Percentiles rank a stretch among this genome's conserved stretches.
These are phyloP conservation scores for Scedosporium boydii DNA, from an alignment of 2,329 filamentous ascomycete genomes.

Conservation along the genomic window DNA sequence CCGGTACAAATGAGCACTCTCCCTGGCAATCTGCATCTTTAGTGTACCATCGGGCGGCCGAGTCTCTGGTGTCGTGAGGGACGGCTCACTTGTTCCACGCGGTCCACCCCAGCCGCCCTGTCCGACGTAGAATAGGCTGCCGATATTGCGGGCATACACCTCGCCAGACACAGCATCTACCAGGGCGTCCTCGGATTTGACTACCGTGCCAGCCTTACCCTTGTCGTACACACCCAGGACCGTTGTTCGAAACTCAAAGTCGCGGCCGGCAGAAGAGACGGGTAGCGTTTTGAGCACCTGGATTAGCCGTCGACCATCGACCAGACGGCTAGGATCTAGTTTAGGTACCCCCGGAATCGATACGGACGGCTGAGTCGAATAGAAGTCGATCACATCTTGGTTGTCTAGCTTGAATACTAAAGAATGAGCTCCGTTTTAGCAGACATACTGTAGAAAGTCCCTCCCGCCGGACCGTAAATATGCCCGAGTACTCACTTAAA, in stretches of 20 bases:
- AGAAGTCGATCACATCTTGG: slow-evolving; percentile 62
- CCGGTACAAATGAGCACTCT: slow-evolving; percentile 8
- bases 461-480: too few species aligned
- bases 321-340: slow-evolving; percentile 51
- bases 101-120: slow-evolving; percentile 38
- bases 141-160: slow-evolving; percentile 49
- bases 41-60: too few species aligned
- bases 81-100: background rate
- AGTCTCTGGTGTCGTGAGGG: too few species aligned
- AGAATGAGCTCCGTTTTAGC: background rate
- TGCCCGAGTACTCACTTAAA: background rate
- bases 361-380: slow-evolving; percentile 41
- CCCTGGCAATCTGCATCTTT: too few species aligned
- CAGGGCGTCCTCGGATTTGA: slow-evolving; percentile 56
- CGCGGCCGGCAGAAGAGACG: slow-evolving; percentile 46
- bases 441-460: background rate
- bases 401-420: slow-evolving; percentile 56
- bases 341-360: slow-evolving; percentile 57
- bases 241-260: slow-evolving; percentile 32
- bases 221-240: slow-evolving; percentile 61
- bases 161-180: slow-evolving; percentile 53
- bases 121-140: slow-evolving; percentile 57
- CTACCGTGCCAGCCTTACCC: slow-evolving; percentile 57
- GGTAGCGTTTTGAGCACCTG: slow-evolving; percentile 56
- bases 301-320: slow-evolving; percentile 60